These are phyloP conservation scores for Beverwykella pulmonaria DNA, from an alignment of 495 filamentous ascomycete genomes.

Conservation along the genomic window DNA sequence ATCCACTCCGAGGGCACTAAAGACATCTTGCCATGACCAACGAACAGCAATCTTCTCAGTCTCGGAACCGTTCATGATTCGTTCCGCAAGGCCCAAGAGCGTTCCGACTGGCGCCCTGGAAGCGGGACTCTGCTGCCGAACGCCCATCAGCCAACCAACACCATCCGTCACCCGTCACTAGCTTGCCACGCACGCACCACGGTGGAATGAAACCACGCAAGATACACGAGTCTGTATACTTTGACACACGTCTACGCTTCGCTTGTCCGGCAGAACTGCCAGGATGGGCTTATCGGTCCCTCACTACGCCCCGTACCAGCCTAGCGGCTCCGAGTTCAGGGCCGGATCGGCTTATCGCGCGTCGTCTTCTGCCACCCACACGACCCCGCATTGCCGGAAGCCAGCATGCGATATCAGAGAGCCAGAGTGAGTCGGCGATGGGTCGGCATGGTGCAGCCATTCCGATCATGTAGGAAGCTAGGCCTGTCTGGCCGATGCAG, in stretches of 20 bases:
- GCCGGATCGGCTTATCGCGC: not conserved
- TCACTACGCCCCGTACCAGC: not conserved
- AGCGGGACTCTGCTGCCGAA: not conserved
- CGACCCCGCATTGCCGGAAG: conserved; percentile 9
- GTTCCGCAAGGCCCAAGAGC: not conserved
- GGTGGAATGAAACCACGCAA: too few relatives aligned
- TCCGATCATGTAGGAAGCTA: conserved; percentile 21
- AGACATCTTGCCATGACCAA: not conserved
- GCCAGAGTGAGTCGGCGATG: not conserved
- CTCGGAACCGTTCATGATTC: not conserved
- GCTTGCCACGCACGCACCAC: not conserved
- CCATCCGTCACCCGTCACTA: not conserved
- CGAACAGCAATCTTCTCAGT: not conserved
- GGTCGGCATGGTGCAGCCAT: conserved; percentile 12
- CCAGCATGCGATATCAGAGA: not conserved
- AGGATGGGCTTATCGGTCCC: conserved; percentile 1
- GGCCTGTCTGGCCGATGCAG: not conserved
- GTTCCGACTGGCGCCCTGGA: not conserved
- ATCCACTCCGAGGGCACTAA: not conserved
- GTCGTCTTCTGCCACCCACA: not conserved
- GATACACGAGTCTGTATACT: not conserved
- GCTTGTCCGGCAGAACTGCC: not conserved
- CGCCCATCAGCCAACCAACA: not conserved
- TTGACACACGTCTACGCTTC: not conserved
- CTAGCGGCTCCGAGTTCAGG: not conserved